Percentiles rank a stretch among this genome's conserved stretches.
Evolutionary conservation across 2,329 filamentous ascomycete species (phyloP).

Genomic region (Akanthomyces uredinophilus): DNA sequence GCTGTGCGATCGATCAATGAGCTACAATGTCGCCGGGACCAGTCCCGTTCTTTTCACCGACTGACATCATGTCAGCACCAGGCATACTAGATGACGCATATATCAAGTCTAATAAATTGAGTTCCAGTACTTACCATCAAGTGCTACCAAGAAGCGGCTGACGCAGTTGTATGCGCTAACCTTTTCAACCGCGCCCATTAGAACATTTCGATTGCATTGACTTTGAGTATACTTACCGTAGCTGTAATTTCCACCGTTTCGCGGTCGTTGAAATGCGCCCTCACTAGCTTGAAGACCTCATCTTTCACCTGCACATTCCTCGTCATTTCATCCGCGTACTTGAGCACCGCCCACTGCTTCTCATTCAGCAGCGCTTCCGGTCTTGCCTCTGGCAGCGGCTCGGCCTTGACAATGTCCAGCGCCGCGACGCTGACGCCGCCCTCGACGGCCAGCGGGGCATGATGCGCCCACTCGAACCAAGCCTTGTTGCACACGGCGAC

Average conservation of each 20-base stretch:
- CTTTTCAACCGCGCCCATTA: slow-evolving; percentile 31
- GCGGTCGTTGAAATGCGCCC: slow-evolving; percentile 56
- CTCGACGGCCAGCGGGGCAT: slow-evolving; percentile 61
- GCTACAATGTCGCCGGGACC: slow-evolving; percentile 39
- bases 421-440: slow-evolving; percentile 52
- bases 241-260: slow-evolving; percentile 79
- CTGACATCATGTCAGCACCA: slow-evolving; percentile 27
- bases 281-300: slow-evolving; percentile 60
- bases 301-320: slow-evolving; percentile 64
- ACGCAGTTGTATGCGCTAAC: slow-evolving; percentile 79
- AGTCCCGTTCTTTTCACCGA: slow-evolving; percentile 52
- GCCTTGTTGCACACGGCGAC: slow-evolving; percentile 76
- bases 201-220: neutral
- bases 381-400: slow-evolving; percentile 24
- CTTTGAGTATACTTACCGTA: slow-evolving; percentile 46
- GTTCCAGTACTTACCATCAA: slow-evolving; percentile 56
- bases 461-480: slow-evolving; percentile 81
- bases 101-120: neutral
- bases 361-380: slow-evolving; percentile 42
- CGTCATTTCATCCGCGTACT: slow-evolving; percentile 82
- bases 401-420: slow-evolving; percentile 40
- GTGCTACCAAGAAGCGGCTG: slow-evolving; percentile 73
- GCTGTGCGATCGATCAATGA: slow-evolving; percentile 25
- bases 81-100: neutral
- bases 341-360: slow-evolving; percentile 62